Conservation (phyloP, 2,329 filamentous ascomycete genomes). For the Xylaria sp. region DNA sequence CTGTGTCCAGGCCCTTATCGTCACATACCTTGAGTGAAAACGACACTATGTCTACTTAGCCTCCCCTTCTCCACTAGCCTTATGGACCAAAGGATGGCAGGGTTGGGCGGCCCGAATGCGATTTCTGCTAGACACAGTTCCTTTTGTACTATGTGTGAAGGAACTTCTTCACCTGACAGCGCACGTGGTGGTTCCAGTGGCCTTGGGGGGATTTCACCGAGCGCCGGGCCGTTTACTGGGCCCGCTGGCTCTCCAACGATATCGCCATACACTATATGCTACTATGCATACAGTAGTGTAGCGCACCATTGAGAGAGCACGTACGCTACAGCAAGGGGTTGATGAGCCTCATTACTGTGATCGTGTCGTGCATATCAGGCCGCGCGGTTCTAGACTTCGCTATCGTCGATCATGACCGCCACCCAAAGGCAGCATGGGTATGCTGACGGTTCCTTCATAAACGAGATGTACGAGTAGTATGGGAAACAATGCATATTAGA, state of each 20-base stretch:
- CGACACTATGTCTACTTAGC: slow-evolving; percentile 6
- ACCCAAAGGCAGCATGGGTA: background rate
- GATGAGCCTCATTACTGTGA: slow-evolving; percentile 24
- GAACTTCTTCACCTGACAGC: slow-evolving; percentile 19
- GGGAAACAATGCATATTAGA: background rate
- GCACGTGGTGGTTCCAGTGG: slow-evolving; percentile 35
- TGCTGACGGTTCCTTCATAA: background rate
- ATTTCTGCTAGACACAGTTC: background rate
- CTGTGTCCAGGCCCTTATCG: slow-evolving; percentile 27
- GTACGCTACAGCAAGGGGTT: background rate
- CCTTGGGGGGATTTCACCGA: slow-evolving; percentile 34
- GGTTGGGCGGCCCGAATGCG: slow-evolving; percentile 36
- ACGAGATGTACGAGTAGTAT: background rate
- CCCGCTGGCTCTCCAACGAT: slow-evolving; percentile 13
- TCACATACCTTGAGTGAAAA: slow-evolving; percentile 1
- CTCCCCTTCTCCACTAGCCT: slow-evolving; percentile 22
- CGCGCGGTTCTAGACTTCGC: slow-evolving; percentile 26
- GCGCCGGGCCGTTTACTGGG: slow-evolving; percentile 36
- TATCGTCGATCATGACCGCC: slow-evolving; percentile 1
- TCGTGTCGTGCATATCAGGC: slow-evolving; percentile 14
- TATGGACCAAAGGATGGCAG: slow-evolving; percentile 26
- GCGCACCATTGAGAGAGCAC: background rate
- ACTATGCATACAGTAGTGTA: slow-evolving; percentile 5
- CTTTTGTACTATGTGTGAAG: background rate
- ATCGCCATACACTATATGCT: background rate